These are phyloP conservation scores for Sequoia sempervirens DNA, from an alignment of 75 land plant species.

Conservation along the genomic window DNA sequence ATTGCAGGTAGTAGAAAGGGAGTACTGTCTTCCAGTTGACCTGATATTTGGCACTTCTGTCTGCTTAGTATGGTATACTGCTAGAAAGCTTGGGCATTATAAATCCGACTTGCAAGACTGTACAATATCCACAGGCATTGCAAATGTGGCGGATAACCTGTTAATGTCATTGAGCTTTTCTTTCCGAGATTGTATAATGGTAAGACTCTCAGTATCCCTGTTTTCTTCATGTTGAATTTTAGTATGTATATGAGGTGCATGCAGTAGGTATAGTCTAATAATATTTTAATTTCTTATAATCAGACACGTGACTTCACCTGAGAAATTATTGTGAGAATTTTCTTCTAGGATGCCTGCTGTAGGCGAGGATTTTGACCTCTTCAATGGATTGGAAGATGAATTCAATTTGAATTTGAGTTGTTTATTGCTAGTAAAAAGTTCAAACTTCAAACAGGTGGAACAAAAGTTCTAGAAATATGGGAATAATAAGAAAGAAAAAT, in stretches of 20 bases:
- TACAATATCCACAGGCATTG: conserved; percentile 31
- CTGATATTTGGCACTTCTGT: conserved; percentile 63
- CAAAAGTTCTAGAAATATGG: background rate
- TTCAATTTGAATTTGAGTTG: too few relatives aligned
- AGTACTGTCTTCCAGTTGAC: conserved; percentile 76
- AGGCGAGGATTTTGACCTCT: background rate
- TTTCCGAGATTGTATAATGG: conserved; percentile 79
- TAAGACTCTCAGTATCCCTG: conserved; percentile 21
- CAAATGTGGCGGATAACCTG: conserved; percentile 56
- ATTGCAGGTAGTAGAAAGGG: conserved; percentile 84
- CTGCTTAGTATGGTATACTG: conserved; percentile 71
- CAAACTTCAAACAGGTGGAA: background rate
- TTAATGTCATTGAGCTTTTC: conserved; percentile 78
- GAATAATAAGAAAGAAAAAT: background rate
- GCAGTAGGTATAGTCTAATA: background rate
- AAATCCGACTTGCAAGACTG: background rate
- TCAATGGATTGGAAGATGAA: background rate
- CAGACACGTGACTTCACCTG: background rate
- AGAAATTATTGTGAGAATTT: background rate
- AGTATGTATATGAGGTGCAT: background rate
- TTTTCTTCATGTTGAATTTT: background rate
- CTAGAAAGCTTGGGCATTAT: conserved; percentile 24
- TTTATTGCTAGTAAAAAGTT: background rate
- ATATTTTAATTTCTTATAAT: background rate
- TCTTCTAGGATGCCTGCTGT: background rate